A percentile compares a stretch with the other conserved stretches of the same genome.
Evolutionary conservation across 805 yeast genomes (phyloP).

Genomic region (Wickerhamiella bombiphila): DNA sequence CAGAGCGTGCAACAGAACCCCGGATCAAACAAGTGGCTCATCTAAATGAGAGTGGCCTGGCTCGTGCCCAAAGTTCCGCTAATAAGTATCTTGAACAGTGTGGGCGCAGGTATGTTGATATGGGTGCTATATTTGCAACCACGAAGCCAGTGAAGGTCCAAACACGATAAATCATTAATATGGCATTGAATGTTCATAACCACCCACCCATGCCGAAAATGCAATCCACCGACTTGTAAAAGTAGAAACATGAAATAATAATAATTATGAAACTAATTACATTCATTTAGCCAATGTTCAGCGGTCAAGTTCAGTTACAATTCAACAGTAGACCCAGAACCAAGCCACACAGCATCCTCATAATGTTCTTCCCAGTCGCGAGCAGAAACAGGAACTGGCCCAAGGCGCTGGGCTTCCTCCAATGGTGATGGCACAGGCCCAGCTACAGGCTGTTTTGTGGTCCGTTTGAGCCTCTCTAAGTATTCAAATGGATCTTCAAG

Average conservation of each 20-base stretch:
- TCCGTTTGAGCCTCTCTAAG: slow-evolving; percentile 9
- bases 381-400: slow-evolving; percentile 5
- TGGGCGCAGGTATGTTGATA: slow-evolving; percentile 80
- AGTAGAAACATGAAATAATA: no score
- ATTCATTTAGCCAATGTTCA: background rate
- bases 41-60: slow-evolving; percentile 56
- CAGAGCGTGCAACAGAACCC: slow-evolving; percentile 43
- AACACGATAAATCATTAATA: no score
- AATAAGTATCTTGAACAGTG: slow-evolving; percentile 62
- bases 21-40: slow-evolving; percentile 63
- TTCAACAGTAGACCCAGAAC: no score
- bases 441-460: background rate
- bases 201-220: no score
- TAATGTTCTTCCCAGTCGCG: slow-evolving; percentile 18
- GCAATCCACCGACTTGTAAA: no score
- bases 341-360: slow-evolving; percentile 8
- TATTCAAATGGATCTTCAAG: slow-evolving; percentile 17
- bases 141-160: slow-evolving; percentile 2
- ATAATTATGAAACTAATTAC: no score
- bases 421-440: slow-evolving; percentile 9
- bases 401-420: slow-evolving; percentile 10
- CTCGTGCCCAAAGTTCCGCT: slow-evolving; percentile 40
- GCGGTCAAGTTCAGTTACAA: background rate
- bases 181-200: no score
- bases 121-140: slow-evolving; percentile 67